Evolutionary conservation across 768 basidiomycete species (phyloP), one percentile per base, ranked within the genome.

Genomic region (Krasilnikovozyma curviuscula): DNA sequence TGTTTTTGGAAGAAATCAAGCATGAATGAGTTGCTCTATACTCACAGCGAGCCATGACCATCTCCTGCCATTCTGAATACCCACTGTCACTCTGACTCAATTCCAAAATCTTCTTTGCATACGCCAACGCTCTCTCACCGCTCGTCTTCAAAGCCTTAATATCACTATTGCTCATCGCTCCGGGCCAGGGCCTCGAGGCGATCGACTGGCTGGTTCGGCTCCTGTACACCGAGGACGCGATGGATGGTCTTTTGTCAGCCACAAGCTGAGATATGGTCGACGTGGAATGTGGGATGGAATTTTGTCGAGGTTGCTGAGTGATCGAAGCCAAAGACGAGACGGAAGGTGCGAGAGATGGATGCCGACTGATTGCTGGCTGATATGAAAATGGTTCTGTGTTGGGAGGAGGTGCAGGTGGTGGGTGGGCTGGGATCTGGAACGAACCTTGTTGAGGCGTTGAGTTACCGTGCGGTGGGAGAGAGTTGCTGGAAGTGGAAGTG

Each of bases 91-190:
- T 76, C 52, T 70, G 67, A 46, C 75, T 74, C 18, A 89, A 62
- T 59, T 86, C 82, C 57, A 83, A 83, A 54, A 88, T 82, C 67
- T 85, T 88, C 55, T 69, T 66, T 23, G 80, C 78, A 56, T 88
- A 89, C 31, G 76, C 73, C 21, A 66, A 59, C 50, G 78, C 81
- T 40, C 84, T 71, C 57, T 86, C 84, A 4, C 73, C 51, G 2
- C 78, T 57, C 25, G 70, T 76, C 54, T 67, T 72, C 62, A 71
- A 70, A 13, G 64, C 59, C 27, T 69, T 56, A 3, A 88, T 69
- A 57, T 89, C 82, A 37, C 70, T 67, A 56, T 72, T 81, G 54
- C 71, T 70, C 76, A 88, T 73, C 12, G 81, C 79, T 24, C 50
- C 47, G 24, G 50, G 58, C 49, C 46, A 50, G 9, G 21, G 40